Conservation (phyloP, 352 stramenopile species). For the Phytophthora ohioensis region DNA sequence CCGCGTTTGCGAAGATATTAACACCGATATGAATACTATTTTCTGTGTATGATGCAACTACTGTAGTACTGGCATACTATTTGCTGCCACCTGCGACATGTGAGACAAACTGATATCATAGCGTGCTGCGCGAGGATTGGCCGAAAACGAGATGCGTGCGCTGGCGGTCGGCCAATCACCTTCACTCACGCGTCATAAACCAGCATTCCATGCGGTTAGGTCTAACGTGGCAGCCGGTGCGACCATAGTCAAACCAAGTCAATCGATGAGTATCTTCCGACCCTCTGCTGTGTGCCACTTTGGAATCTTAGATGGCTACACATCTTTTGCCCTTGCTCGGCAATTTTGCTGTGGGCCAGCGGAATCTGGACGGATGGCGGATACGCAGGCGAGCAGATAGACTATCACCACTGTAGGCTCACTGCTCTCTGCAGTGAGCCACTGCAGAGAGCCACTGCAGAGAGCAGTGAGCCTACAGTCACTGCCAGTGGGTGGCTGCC, state of each 20-base stretch:
- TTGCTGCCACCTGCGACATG: slow-evolving; percentile 22
- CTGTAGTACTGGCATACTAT: slow-evolving; percentile 3
- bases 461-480: too few relatives aligned
- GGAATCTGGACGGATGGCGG: slow-evolving; percentile 8
- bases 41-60: not conserved
- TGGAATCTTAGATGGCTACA: slow-evolving; percentile 30
- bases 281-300: slow-evolving; percentile 19
- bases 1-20: not conserved
- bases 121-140: slow-evolving; percentile 21
- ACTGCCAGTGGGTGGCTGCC: not conserved
- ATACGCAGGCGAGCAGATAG: slow-evolving; percentile 1
- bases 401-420: not conserved
- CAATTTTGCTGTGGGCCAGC: slow-evolving; percentile 10
- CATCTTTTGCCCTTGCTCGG: not conserved
- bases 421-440: too few relatives aligned
- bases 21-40: not conserved
- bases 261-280: slow-evolving; percentile 42
- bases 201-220: slow-evolving; percentile 25
- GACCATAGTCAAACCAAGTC: slow-evolving; percentile 33
- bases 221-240: slow-evolving; percentile 18
- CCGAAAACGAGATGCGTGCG: slow-evolving; percentile 3
- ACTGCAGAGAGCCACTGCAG: too few relatives aligned
- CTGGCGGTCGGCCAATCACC: slow-evolving; percentile 4
- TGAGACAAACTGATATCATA: slow-evolving; percentile 28
- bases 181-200: slow-evolving; percentile 29